Percentiles rank a stretch among this genome's conserved stretches.
Conservation (phyloP, 805 yeast genomes). For the Ogataea dorogensis region DNA sequence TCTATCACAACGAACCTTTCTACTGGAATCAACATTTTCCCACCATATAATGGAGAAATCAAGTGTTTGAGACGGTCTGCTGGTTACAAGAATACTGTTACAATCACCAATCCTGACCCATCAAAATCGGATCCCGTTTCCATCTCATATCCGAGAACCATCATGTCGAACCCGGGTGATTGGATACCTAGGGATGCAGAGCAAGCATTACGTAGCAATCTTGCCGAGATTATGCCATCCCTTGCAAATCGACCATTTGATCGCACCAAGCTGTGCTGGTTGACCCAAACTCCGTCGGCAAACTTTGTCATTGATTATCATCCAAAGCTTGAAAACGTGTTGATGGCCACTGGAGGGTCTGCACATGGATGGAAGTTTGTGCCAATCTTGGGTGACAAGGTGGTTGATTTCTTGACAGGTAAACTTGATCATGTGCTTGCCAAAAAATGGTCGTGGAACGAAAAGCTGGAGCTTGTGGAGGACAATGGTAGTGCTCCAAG, state of each 20-base stretch:
- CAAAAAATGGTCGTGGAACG: conserved; percentile 26
- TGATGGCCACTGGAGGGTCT: conserved; percentile 29
- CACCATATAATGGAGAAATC: conserved; percentile 29
- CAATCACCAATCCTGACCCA: conserved; percentile 23
- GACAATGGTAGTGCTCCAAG: too few species aligned
- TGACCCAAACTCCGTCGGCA: conserved; percentile 27
- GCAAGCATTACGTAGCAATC: conserved; percentile 18
- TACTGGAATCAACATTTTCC: conserved; percentile 29
- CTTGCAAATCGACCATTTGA: conserved; percentile 26
- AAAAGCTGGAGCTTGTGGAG: conserved; percentile 11
- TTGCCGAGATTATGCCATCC: conserved; percentile 26
- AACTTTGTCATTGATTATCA: conserved; percentile 27
- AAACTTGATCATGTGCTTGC: conserved; percentile 18
- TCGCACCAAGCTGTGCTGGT: conserved; percentile 29
- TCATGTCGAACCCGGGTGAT: conserved; percentile 20
- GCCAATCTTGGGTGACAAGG: conserved; percentile 27
- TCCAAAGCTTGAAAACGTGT: conserved; percentile 22
- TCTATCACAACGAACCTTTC: conserved; percentile 29
- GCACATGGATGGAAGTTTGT: conserved; percentile 32
- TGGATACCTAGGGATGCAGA: conserved; percentile 32
- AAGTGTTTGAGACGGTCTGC: conserved; percentile 29
- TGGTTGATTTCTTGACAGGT: conserved; percentile 24
- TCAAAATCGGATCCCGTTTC: background rate
- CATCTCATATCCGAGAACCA: conserved; percentile 28
- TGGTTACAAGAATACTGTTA: conserved; percentile 26